Evolutionary conservation across 2,329 filamentous ascomycete genomes (phyloP), one percentile per base, ranked within the genome.

Genomic region (Fusarium abutilonis): DNA sequence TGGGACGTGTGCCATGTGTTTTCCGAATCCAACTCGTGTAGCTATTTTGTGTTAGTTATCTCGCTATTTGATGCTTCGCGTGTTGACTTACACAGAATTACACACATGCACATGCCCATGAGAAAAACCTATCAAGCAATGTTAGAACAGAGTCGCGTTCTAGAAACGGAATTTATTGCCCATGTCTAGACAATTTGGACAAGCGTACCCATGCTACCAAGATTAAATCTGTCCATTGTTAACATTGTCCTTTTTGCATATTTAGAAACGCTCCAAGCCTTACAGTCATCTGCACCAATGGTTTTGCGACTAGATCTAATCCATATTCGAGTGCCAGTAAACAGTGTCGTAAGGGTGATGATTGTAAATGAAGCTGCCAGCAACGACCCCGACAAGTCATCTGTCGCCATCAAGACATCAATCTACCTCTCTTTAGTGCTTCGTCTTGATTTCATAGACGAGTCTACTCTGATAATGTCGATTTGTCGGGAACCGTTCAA

Each of bases 271-370:
- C 5, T 4, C 15, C 26, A 10, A 7, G 19, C 13, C 59, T 26
- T 57, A 64, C 62, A 64, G 15, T 63, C 59, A 46, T 63, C 59
- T 17, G 32, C 19, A 6, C 62, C 59, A 11, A 47, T 39, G 6
- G 59, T 64, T 40, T 60, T 64, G 19, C 63, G 35, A 11, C 31
- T 63, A n/a, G 19, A 23, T 13, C 55, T 54, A 32, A 64, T 57
- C 59, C 59, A 60, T 38, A 64, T 17, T 7, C 62, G 39, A 41
- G 45, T 63, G 11, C 26, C 29, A 23, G 54, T 60, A 26, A 60
- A 61, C 21, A 43, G 4, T 15, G 59, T 41, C 31, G 62, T 63
- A 45, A 64, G 39, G 7, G 50, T 38, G n/a, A 64, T 64, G 11
- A 51, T 42, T 8, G 44, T 28, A 29, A 63, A 28, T 4, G 56